These are phyloP conservation scores for Sphaerobolus stellatus DNA, from an alignment of 1,284 basidiomycete genomes.

Conservation along the genomic window DNA sequence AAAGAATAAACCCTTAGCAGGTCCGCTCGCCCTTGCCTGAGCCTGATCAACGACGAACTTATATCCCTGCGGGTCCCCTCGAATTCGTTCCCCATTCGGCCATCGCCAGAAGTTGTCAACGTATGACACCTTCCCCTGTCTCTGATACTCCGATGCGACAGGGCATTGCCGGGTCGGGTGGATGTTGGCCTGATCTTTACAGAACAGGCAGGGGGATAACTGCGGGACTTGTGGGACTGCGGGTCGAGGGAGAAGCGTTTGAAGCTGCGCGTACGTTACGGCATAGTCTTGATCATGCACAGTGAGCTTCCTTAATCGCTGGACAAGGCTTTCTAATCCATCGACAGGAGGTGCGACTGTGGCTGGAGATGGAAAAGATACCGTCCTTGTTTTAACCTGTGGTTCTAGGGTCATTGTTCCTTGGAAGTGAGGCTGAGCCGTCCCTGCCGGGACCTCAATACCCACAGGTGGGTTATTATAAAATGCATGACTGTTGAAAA, in stretches of 20 bases:
- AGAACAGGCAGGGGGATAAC: neutral
- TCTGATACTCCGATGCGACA: neutral
- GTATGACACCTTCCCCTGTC: neutral
- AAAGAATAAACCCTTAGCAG: too few relatives aligned
- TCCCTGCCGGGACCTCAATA: neutral
- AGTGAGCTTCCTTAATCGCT: neutral
- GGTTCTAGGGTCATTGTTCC: neutral
- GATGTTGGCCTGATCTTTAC: neutral
- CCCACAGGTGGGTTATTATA: neutral
- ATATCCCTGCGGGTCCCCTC: neutral
- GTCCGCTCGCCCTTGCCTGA: neutral
- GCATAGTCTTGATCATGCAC: neutral
- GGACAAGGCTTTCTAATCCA: neutral
- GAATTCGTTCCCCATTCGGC: neutral
- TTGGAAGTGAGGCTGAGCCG: neutral
- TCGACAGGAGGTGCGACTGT: neutral
- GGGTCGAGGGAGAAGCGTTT: slow-evolving; percentile 13
- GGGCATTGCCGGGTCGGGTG: neutral
- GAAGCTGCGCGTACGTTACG: neutral
- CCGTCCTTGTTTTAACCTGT: neutral
- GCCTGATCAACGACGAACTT: neutral
- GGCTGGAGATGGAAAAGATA: neutral
- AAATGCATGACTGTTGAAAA: neutral
- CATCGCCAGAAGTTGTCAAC: neutral
- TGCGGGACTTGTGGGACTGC: too few relatives aligned